phyloP scores from a whole-genome alignment of 2,329 filamentous ascomycete genomes.

The Scopulariopsis brevicaulis region DNA sequence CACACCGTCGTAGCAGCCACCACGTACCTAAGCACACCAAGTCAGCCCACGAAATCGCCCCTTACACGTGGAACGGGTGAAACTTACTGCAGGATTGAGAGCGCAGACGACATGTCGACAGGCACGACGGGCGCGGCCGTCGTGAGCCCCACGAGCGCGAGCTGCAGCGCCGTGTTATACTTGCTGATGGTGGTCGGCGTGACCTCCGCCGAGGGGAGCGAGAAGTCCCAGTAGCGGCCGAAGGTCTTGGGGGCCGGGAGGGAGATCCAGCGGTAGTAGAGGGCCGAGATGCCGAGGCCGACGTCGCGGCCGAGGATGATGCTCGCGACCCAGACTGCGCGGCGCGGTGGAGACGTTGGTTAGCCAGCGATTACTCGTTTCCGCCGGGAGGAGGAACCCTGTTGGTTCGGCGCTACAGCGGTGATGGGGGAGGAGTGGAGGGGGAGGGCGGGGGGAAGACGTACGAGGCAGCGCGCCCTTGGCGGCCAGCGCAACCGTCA shows the following conservation, averaged over 20 bases:
- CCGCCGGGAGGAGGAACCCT: not conserved
- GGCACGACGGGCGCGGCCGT: conserved; percentile 68
- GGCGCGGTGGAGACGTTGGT: conserved; percentile 1
- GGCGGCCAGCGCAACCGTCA: conserved; percentile 74
- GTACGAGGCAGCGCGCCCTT: conserved; percentile 72
- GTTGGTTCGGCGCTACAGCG: not conserved
- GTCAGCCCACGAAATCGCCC: conserved; percentile 15
- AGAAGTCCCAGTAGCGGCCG: conserved; percentile 92
- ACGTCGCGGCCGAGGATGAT: conserved; percentile 86
- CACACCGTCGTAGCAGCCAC: conserved; percentile 86
- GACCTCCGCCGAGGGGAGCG: conserved; percentile 75
- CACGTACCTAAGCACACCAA: conserved; percentile 47
- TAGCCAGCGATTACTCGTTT: not conserved
- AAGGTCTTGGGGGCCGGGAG: conserved; percentile 91
- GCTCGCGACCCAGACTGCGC: conserved; percentile 68
- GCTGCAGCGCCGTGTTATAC: conserved; percentile 86
- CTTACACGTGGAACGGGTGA: not conserved
- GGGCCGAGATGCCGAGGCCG: conserved; percentile 70
- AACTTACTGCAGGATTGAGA: conserved; percentile 53
- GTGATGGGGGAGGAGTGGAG: not conserved
- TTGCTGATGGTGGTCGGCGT: conserved; percentile 77
- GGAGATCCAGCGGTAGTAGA: conserved; percentile 94
- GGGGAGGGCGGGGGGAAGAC: conserved; percentile 14
- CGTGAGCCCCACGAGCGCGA: conserved; percentile 75
- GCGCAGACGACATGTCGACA: conserved; percentile 39